Evolutionary conservation across 2,329 filamentous ascomycete genomes (phyloP).

Genomic region (Epichloe coenophiala): DNA sequence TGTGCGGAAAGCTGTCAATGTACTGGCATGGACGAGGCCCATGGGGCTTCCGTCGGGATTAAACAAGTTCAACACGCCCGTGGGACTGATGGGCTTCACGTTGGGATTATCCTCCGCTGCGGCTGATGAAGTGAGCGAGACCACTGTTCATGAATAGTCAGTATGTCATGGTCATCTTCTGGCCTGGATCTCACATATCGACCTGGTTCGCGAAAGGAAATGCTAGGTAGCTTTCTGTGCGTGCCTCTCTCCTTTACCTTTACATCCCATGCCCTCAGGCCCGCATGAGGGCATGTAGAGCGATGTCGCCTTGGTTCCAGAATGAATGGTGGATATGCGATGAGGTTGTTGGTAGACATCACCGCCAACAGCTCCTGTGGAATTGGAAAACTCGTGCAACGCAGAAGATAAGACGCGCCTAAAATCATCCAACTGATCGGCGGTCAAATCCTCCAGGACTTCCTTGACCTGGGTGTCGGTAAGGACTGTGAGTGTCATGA

Average conservation of each 20-base stretch:
- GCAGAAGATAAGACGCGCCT: constrained; percentile 34
- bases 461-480: constrained; percentile 41
- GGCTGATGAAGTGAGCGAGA: constrained; percentile 41
- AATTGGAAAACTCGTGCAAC: constrained; percentile 49
- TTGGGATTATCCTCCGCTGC: constrained; percentile 13
- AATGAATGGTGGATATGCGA: constrained; percentile 34
- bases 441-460: constrained; percentile 39
- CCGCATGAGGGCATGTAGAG: constrained; percentile 64
- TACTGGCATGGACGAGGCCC: constrained; percentile 59
- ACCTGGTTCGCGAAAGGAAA: not conserved
- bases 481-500: constrained; percentile 45
- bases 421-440: constrained; percentile 39
- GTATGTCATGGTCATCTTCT: not conserved
- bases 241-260: constrained; percentile 29
- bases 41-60: constrained; percentile 44
- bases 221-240: not conserved
- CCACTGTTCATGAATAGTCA: constrained; percentile 29
- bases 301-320: constrained; percentile 40
- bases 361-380: constrained; percentile 28
- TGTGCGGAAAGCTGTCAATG: constrained; percentile 70
- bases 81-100: constrained; percentile 32
- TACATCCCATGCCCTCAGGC: constrained; percentile 51
- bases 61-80: constrained; percentile 59
- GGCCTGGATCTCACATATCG: no score
- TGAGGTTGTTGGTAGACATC: constrained; percentile 41